Percentiles rank a stretch among this genome's conserved stretches.
phyloP scores from a whole-genome alignment of 2,329 filamentous ascomycete species.

The Colletotrichum shisoi region DNA sequence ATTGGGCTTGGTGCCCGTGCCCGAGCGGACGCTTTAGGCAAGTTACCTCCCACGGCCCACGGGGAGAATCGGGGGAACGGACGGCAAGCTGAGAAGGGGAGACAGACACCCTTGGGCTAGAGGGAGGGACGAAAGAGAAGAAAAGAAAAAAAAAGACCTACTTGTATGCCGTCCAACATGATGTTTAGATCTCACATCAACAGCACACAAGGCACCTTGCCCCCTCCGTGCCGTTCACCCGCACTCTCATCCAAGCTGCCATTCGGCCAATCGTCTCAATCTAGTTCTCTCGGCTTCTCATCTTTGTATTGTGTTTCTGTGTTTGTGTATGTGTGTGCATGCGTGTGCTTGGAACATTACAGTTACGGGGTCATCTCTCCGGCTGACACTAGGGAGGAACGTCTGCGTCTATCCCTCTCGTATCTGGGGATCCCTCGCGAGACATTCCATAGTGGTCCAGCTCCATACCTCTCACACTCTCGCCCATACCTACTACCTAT shows the following conservation, averaged over 20 bases:
- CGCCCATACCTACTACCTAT: slow-evolving; percentile 13
- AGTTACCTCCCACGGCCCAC: slow-evolving; percentile 22
- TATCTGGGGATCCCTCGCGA: slow-evolving; percentile 34
- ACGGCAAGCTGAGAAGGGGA: slow-evolving; percentile 11
- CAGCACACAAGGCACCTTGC: background rate
- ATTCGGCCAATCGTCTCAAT: too few species aligned
- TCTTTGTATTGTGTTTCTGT: background rate
- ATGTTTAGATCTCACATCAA: slow-evolving; percentile 2
- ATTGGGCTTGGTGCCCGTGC: background rate
- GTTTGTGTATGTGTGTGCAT: background rate
- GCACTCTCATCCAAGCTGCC: background rate
- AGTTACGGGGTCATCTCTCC: background rate
- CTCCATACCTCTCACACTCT: slow-evolving; percentile 27
- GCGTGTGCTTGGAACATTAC: slow-evolving; percentile 13
- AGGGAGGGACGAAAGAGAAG: too few species aligned
- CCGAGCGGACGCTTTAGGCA: slow-evolving; percentile 21
- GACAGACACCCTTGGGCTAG: background rate
- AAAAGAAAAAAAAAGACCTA: too few species aligned
- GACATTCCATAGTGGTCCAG: slow-evolving; percentile 31
- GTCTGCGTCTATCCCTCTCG: slow-evolving; percentile 35
- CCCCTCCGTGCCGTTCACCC: background rate
- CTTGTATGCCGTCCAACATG: slow-evolving; percentile 4
- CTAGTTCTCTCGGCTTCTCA: background rate
- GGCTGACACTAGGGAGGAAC: slow-evolving; percentile 39
- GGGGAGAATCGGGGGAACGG: slow-evolving; percentile 34